phyloP scores from a whole-genome alignment of 176 grass and related monocot species.

The Poa pratensis region DNA sequence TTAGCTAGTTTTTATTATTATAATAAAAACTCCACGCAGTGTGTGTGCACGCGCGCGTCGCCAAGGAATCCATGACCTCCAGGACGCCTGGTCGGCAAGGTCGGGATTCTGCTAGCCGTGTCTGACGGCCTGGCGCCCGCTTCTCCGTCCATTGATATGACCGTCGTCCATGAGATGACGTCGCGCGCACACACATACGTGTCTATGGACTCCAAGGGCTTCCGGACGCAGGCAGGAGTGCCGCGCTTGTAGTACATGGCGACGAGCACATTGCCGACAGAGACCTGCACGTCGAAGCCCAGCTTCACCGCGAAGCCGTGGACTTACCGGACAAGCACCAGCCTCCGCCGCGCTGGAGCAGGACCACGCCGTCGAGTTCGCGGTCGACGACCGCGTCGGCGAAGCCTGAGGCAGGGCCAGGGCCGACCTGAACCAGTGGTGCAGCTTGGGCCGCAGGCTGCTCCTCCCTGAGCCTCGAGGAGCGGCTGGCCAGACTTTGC shows the following conservation, averaged over 20 bases:
- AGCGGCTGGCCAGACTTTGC: slow-evolving; percentile 41
- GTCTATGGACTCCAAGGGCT: too few relatives aligned
- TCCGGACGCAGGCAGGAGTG: too few relatives aligned
- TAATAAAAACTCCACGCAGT: too few relatives aligned
- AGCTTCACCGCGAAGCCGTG: slow-evolving; percentile 71
- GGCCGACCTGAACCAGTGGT: slow-evolving; percentile 54
- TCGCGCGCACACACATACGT: too few relatives aligned
- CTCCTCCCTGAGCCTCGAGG: slow-evolving; percentile 55
- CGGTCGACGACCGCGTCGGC: slow-evolving; percentile 40
- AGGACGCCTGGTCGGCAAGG: too few relatives aligned
- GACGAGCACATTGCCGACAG: slow-evolving; percentile 69
- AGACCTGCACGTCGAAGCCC: slow-evolving; percentile 48
- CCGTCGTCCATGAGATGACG: too few relatives aligned
- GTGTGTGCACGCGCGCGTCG: too few relatives aligned
- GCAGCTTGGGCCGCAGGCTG: slow-evolving; percentile 44
- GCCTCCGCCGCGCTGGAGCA: slow-evolving; percentile 32
- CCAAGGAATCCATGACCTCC: too few relatives aligned
- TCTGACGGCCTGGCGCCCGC: too few relatives aligned
- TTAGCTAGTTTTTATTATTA: too few relatives aligned
- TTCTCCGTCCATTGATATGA: too few relatives aligned
- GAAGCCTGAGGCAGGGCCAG: slow-evolving; percentile 39
- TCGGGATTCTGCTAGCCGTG: too few relatives aligned
- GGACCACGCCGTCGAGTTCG: neutral
- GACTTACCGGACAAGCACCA: slow-evolving; percentile 62
- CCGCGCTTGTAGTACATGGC: slow-evolving; percentile 51